Evolutionary conservation across 495 filamentous ascomycete genomes (phyloP).

Genomic region (Symbiotaphrina buchneri): DNA sequence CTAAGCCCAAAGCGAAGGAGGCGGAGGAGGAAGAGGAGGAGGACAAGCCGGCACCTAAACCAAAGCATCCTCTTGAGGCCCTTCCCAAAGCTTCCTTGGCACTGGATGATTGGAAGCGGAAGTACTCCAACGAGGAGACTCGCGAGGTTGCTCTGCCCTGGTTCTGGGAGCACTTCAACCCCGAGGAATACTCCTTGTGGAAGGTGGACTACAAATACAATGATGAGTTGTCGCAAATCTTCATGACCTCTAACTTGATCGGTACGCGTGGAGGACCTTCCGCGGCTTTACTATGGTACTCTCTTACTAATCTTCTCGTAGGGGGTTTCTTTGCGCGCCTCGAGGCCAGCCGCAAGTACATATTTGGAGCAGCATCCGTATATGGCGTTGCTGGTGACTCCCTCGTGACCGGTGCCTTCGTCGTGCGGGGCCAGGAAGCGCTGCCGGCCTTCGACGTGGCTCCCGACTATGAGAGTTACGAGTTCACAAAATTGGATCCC

Average conservation of each 20-base stretch:
- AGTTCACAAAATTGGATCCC: slow-evolving; percentile 86
- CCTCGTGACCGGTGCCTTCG: slow-evolving; percentile 72
- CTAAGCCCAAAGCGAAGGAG: slow-evolving; percentile 20
- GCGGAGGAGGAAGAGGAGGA: slow-evolving; percentile 52
- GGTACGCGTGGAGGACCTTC: too few species aligned
- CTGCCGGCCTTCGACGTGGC: slow-evolving; percentile 83
- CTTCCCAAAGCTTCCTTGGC: slow-evolving; percentile 58
- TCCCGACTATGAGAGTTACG: slow-evolving; percentile 91
- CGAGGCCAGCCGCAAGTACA: slow-evolving; percentile 93
- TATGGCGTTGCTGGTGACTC: slow-evolving; percentile 75
- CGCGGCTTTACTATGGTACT: neutral
- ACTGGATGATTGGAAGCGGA: slow-evolving; percentile 94
- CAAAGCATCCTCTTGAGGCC: slow-evolving; percentile 88
- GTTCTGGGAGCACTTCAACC: slow-evolving; percentile 92
- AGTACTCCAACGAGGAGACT: slow-evolving; percentile 93
- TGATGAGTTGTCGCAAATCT: slow-evolving; percentile 83
- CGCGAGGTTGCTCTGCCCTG: slow-evolving; percentile 66
- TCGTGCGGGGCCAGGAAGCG: slow-evolving; percentile 79
- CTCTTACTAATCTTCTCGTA: slow-evolving; percentile 6
- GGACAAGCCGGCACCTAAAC: slow-evolving; percentile 52
- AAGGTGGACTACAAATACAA: slow-evolving; percentile 91
- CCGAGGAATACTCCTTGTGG: slow-evolving; percentile 92
- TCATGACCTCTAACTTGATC: slow-evolving; percentile 97
- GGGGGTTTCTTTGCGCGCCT: slow-evolving; percentile 95
- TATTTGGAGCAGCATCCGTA: slow-evolving; percentile 83